phyloP scores from a whole-genome alignment of 768 basidiomycete genomes.

The Suillus placidus region DNA sequence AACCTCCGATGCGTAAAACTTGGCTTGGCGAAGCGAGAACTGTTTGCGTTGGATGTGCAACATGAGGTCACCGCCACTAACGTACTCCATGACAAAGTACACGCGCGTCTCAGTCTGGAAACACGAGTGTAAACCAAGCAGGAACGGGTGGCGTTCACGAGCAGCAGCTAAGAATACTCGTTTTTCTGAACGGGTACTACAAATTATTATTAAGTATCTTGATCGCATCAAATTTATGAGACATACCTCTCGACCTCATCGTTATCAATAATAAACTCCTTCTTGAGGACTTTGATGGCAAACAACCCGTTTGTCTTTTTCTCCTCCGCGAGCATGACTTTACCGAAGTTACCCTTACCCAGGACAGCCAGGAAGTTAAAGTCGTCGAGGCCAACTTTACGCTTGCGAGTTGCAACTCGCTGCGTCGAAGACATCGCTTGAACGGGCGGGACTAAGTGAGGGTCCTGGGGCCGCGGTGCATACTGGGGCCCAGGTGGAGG shows the following conservation, averaged over 20 bases:
- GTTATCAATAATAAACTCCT: conserved; percentile 99
- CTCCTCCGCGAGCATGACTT: conserved; percentile 99
- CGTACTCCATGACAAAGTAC: conserved; percentile 99
- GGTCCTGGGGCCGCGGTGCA: conserved; percentile 31
- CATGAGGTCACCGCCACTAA: conserved; percentile 99
- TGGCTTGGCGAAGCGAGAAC: conserved; percentile 97
- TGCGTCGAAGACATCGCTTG: conserved; percentile 41
- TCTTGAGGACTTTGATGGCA: conserved; percentile 99
- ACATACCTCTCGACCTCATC: conserved; percentile 97
- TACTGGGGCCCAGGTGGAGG: conserved; percentile 28
- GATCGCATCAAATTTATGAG: conserved; percentile 5
- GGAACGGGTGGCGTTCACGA: conserved; percentile 94
- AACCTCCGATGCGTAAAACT: conserved; percentile 98
- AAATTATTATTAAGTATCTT: conserved; percentile 11
- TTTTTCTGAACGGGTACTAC: conserved; percentile 97
- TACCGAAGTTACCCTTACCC: conserved; percentile 99
- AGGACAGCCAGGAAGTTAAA: conserved; percentile 99
- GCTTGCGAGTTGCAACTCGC: conserved; percentile 54
- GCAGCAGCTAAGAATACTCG: conserved; percentile 98
- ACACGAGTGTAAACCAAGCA: conserved; percentile 95
- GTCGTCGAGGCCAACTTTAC: conserved; percentile 95
- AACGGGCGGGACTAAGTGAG: conserved; percentile 21
- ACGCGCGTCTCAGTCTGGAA: conserved; percentile 99
- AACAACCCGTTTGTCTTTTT: conserved; percentile 87
- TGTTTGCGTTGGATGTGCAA: conserved; percentile 99